phyloP scores from a whole-genome alignment of 768 basidiomycete genomes.

The Amanita phalloides region DNA sequence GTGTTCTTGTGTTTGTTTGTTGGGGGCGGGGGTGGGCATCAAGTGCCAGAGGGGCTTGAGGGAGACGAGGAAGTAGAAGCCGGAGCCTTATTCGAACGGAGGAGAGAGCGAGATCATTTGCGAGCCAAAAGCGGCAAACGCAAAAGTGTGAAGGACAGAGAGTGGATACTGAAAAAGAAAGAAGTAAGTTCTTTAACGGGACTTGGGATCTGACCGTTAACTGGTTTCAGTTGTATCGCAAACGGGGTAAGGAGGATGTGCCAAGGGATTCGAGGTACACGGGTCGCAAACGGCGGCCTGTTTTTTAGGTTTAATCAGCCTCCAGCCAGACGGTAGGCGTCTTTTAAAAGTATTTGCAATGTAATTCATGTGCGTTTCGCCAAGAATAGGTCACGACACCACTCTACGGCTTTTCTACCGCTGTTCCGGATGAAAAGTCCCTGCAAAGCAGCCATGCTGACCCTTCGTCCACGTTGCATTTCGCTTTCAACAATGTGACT shows the following conservation, averaged over 20 bases:
- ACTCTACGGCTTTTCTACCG: conserved; percentile 42
- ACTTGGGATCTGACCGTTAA: background rate
- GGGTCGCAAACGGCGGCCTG: conserved; percentile 74
- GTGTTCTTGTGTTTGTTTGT: conserved; percentile 91
- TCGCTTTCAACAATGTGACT: conserved; percentile 43
- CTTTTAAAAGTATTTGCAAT: background rate
- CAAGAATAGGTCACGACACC: conserved; percentile 34
- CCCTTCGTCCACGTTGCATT: conserved; percentile 37
- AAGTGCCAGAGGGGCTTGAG: conserved; percentile 70
- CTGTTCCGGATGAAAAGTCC: conserved; percentile 83
- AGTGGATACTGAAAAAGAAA: conserved; percentile 97
- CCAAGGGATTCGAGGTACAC: conserved; percentile 85
- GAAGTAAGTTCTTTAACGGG: conserved; percentile 42
- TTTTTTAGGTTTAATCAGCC: conserved; percentile 44
- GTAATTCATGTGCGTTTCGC: conserved; percentile 13
- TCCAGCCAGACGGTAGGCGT: conserved; percentile 5
- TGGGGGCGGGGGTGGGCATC: conserved; percentile 56
- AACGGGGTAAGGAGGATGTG: conserved; percentile 77
- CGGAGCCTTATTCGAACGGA: conserved; percentile 63
- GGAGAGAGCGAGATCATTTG: conserved; percentile 56
- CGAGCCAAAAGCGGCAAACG: conserved; percentile 57
- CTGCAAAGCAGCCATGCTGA: conserved; percentile 96
- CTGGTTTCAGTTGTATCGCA: conserved; percentile 56
- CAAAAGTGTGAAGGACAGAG: conserved; percentile 62
- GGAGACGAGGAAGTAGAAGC: conserved; percentile 50